These are phyloP conservation scores for Curvularia spicifera DNA, from an alignment of 2,329 filamentous ascomycete genomes.

Conservation along the genomic window DNA sequence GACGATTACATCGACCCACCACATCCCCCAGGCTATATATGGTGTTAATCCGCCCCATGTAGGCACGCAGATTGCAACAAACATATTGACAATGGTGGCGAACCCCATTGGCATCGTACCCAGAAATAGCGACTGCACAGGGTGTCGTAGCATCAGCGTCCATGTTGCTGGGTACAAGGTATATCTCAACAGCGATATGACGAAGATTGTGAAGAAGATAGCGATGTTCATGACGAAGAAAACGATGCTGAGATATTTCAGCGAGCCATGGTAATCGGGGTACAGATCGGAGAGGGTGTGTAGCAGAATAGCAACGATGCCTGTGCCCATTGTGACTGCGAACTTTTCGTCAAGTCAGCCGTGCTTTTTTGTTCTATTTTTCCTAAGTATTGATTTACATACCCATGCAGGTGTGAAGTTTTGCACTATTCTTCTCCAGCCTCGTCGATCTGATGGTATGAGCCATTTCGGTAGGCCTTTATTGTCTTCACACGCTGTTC, in stretches of 20 bases:
- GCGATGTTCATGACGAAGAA: conserved; percentile 66
- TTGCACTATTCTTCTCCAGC: conserved; percentile 41
- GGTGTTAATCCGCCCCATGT: conserved; percentile 63
- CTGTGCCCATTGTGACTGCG: conserved; percentile 36
- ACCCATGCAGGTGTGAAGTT: conserved; percentile 49
- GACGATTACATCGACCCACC: conserved; percentile 57
- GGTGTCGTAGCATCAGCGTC: conserved; percentile 69
- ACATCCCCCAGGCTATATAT: conserved; percentile 55
- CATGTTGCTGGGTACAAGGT: conserved; percentile 70
- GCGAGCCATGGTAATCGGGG: conserved; percentile 54
- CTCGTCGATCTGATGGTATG: conserved; percentile 30
- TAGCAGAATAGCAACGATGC: conserved; percentile 61
- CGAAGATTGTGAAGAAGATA: conserved; percentile 62
- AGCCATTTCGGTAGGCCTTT: conserved; percentile 33
- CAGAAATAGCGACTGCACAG: conserved; percentile 70
- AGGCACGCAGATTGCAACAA: conserved; percentile 64
- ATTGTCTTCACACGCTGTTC: background rate
- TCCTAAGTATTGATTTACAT: background rate
- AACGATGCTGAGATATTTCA: conserved; percentile 63
- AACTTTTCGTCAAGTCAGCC: conserved; percentile 20
- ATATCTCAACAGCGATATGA: conserved; percentile 66
- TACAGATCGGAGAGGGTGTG: conserved; percentile 63
- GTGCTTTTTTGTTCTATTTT: background rate
- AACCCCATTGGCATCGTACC: conserved; percentile 72
- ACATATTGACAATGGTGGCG: conserved; percentile 72